A percentile compares a stretch with the other conserved stretches of the same genome.
phyloP scores from a whole-genome alignment of 1,139 yeast species.

The Lodderomyces parapsilosis region DNA sequence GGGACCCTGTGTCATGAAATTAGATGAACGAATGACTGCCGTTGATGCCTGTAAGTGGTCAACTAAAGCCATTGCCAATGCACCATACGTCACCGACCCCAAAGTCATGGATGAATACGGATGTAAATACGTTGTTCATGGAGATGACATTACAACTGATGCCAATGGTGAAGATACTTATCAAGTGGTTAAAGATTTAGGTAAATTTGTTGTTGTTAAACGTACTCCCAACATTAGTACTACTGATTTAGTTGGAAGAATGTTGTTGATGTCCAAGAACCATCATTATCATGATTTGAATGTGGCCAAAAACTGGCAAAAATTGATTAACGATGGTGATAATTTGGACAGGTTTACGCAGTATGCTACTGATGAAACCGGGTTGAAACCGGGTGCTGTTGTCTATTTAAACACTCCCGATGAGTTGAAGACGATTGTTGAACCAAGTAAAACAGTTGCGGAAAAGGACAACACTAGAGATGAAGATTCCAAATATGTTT shows the following conservation, averaged over 20 bases:
- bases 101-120: slow-evolving; percentile 68
- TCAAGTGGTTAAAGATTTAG: slow-evolving; percentile 75
- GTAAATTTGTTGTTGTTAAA: slow-evolving; percentile 85
- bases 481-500: slow-evolving; percentile 34
- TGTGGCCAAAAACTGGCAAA: slow-evolving; percentile 15
- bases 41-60: slow-evolving; percentile 93
- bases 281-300: slow-evolving; percentile 53
- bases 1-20: slow-evolving; percentile 91
- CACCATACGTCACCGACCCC: slow-evolving; percentile 96
- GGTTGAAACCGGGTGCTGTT: slow-evolving; percentile 56
- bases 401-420: slow-evolving; percentile 44
- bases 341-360: slow-evolving; percentile 36
- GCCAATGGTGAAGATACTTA: slow-evolving; percentile 94
- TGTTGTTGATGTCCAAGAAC: slow-evolving; percentile 59
- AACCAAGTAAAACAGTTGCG: slow-evolving; percentile 23
- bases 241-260: slow-evolving; percentile 91
- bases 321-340: slow-evolving; percentile 31
- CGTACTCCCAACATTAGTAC: slow-evolving; percentile 94
- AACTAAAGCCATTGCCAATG: slow-evolving; percentile 65
- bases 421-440: slow-evolving; percentile 26
- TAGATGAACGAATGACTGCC: slow-evolving; percentile 76
- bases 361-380: slow-evolving; percentile 72
- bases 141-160: slow-evolving; percentile 96
- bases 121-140: slow-evolving; percentile 91
- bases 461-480: slow-evolving; percentile 12